A percentile compares a stretch with the other conserved stretches of the same genome.
phyloP scores from a whole-genome alignment of 257 asterid species.

The Lycium ferocissimum region DNA sequence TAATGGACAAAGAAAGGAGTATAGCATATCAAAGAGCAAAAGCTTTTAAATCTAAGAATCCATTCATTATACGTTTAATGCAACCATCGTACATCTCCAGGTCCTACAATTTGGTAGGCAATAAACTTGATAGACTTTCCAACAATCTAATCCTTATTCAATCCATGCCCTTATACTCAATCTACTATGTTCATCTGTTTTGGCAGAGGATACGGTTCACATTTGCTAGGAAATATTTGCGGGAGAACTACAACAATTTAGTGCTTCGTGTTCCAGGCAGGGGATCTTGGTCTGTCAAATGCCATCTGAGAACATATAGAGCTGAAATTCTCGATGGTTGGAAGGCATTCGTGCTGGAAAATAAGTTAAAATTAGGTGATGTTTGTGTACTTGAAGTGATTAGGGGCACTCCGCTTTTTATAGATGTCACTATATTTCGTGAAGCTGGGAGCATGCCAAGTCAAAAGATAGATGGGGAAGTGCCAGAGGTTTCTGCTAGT shows the following conservation, averaged over 20 bases:
- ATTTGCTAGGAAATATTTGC: background rate
- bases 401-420: background rate
- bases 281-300: background rate
- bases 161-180: background rate
- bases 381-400: constrained; percentile 33
- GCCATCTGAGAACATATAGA: background rate
- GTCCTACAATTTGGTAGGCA: background rate
- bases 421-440: background rate
- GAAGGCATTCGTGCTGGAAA: constrained; percentile 32
- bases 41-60: background rate
- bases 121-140: background rate
- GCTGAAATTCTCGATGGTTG: background rate
- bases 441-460: background rate
- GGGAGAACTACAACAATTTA: background rate
- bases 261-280: background rate
- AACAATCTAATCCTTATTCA: background rate
- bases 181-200: background rate
- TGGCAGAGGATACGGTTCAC: background rate
- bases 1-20: background rate
- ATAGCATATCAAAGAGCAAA: background rate
- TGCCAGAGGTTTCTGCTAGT: background rate
- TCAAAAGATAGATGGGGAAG: background rate
- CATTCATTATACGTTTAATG: background rate
- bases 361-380: constrained; percentile 31
- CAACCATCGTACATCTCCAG: constrained; percentile 25